Evolutionary conservation across 768 basidiomycete genomes (phyloP).

Genomic region (Amanita muscaria): DNA sequence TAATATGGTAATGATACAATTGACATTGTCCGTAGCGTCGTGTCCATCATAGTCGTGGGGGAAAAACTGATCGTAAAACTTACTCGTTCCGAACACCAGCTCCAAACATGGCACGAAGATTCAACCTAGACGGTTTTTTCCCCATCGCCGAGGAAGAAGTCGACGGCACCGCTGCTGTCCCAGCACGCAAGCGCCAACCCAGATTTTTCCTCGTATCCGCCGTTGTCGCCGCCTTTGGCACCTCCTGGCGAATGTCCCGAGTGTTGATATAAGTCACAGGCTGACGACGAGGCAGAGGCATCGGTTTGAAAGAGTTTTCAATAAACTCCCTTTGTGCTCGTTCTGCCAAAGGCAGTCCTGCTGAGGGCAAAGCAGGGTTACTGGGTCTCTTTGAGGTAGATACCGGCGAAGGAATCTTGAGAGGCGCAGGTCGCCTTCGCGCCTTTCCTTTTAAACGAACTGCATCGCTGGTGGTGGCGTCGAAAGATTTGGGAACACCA

Average conservation of each 20-base stretch:
- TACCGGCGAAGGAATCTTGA: conserved; percentile 16
- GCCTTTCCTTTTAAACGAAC: conserved; percentile 17
- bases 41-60: not conserved
- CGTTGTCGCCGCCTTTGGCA: no score
- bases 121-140: conserved; percentile 1
- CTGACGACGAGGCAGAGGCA: conserved; percentile 3
- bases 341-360: conserved; percentile 9
- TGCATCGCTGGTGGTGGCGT: not conserved
- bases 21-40: not conserved
- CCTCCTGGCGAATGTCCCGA: no score
- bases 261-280: not conserved
- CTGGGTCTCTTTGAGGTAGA: conserved; percentile 10
- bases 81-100: not conserved
- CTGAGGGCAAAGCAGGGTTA: conserved; percentile 9
- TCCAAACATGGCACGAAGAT: conserved; percentile 4
- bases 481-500: conserved; percentile 7
- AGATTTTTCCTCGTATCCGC: not conserved
- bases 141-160: not conserved
- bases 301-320: conserved; percentile 24
- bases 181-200: not conserved
- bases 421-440: conserved; percentile 29
- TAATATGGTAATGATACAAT: not conserved
- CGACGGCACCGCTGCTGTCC: not conserved
- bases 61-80: not conserved
- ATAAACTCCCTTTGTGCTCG: conserved; percentile 22